Evolutionary conservation across 2,329 filamentous ascomycete genomes (phyloP), one percentile per base, ranked within the genome.

Genomic region (Chaetomiaceae sp.): DNA sequence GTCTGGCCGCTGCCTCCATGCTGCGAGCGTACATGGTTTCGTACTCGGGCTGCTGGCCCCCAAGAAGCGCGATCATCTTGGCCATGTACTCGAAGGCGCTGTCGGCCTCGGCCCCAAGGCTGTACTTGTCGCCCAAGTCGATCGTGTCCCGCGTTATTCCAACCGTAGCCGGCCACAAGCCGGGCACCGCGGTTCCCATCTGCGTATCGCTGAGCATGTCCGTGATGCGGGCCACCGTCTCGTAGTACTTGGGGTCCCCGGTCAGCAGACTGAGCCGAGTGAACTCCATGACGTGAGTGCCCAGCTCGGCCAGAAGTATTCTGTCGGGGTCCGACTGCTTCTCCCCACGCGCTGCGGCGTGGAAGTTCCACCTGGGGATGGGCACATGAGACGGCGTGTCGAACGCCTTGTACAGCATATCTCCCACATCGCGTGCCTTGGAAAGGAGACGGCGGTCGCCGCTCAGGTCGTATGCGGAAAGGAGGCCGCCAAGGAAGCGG

Each of bases 261-360:
- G 86, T 89, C 51, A 91, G 70, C 66, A 89, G 86, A 10, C 81
- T 80, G 35, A 91, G 71, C 4, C 86, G 73, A 3, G 84, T 88
- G 61, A 90, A 70, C 17, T 73, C 73, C 1, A 66, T 67, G 3
- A 70, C 69, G n/a, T 76, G 72, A 1, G 51, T 58, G 1, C 25
- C 16, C 51, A 0, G 47, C 31, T 10, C 73, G 56, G 0, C 66
- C 67, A 0, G 60, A 47, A n/a, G n/a, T n/a, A n/a, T n/a, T n/a
- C n/a, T n/a, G n/a, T n/a, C n/a, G n/a, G n/a, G n/a, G n/a, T n/a
- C n/a, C n/a, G n/a, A n/a, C n/a, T n/a, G n/a, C n/a, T n/a, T 5
- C 71, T 70, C 0, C 58, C 63, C 51, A 70, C 70, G 3, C n/a
- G n/a, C n/a, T n/a, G 70, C 70, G 4, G 59, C 56, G 4, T 62